Evolutionary conservation across 768 basidiomycete species (phyloP), one percentile per base, ranked within the genome.

Genomic region (Mycena amicta): DNA sequence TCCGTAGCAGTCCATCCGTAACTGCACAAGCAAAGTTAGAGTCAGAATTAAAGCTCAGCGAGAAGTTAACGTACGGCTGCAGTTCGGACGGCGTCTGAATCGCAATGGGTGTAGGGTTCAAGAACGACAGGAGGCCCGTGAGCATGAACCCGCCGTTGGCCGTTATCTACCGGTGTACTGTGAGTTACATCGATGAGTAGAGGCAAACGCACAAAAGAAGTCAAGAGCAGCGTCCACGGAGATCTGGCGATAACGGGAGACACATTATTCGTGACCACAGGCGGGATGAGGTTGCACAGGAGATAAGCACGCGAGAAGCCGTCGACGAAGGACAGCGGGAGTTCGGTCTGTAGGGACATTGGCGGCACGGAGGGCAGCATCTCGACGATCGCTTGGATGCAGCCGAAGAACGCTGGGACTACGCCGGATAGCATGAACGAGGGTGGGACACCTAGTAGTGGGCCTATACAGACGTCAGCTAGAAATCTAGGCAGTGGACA

Each of bases 101-200:
- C 4, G 81, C 67, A 57, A 92, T 77, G 0, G 88, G 76, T 4
- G 86, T 85, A 0, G 93, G 90, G 59, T 87, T 83, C 40, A 93
- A 78, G 73, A 92, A 84, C 33, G 87, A 88, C 74, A 89, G 83
- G 47, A 89, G 75, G 74, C 88, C 90, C 29, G 82, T 79, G 62
- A 92, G 66, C 79, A 95, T 90, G 78, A 92, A 92, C 4, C 92
- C 92, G 3, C 82, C 86, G 70, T 93, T 93, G 46, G 90, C 85
- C 29, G 83, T 80, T 50, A 88, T 66, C 90, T 92, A 43, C 12
- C 27, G 3, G 37, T 6, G 30, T 33, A 26, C 49, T 55, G 29
- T 49, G 16, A 30, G 49, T 15, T 50, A 20, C 5, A 45, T 46
- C 33, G 27, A 33, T 45, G 37, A 54, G 26, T 28, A 20, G 22